Base-by-base conservation (phyloP, 75 land plant genomes). In the Larix kaempferi region DNA sequence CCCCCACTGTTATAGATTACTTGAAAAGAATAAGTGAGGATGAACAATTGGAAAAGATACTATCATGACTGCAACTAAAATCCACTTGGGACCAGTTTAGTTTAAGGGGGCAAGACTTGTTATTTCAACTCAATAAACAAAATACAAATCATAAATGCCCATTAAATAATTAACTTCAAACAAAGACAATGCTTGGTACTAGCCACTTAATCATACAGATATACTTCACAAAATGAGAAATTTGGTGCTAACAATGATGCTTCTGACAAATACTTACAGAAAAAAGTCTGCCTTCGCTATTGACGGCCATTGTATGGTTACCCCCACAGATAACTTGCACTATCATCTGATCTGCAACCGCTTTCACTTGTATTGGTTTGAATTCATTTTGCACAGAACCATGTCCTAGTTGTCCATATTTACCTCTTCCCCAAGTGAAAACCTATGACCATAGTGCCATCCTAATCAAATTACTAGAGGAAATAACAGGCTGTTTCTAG, bases 361-460 rank as follows among this genome's bases (percentile, higher is more conserved):
- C 81, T 76, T 74, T 82, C 23, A 86, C 82, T 69, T 82, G 77
- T n/a, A 86, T 56, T 2, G 87, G 87, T 57, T 17, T 74, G 14
- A 7, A 39, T 44, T 83, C 85, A 72, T 79, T 86, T 56, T 86
- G 37, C 0, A 56, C n/a, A 54, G 57, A 74, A 55, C 79, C 82
- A 76, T 82, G 84, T 71, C 87, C 87, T 15, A 86, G 79, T 57
- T 86, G 87, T 21, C 87, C 87, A 83, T 86, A 86, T 57, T 83
- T 86, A 72, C 87, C 87, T 72, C 87, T 33, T 62, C 87, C 87
- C 87, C 87, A 86, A 19, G 85, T 73, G 60, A 82, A 83, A 2
- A 86, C 82, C 87, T 86, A 66, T 37, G 41, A 37, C 10, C 33
- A 79, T 26, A 57, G 29, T 7, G 75, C 21, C 7, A 76, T 29